Evolutionary conservation across 2,329 filamentous ascomycete genomes (phyloP).

Genomic region (Graphiopsis chlorocephala): DNA sequence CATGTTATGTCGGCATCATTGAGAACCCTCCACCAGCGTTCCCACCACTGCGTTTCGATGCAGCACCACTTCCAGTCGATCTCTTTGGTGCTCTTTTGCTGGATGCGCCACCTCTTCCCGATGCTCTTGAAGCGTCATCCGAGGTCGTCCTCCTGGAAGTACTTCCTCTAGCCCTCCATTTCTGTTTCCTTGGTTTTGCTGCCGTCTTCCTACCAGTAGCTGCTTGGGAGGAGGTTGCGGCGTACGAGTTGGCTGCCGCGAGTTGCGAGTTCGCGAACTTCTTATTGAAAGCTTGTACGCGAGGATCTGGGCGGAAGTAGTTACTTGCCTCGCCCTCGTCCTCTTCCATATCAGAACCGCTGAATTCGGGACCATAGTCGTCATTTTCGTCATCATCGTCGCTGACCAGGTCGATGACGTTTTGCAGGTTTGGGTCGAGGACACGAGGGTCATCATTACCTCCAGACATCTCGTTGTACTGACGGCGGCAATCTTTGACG

Average conservation of each 20-base stretch:
- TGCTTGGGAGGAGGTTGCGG: background rate
- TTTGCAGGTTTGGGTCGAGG: constrained; percentile 50
- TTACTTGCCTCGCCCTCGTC: constrained; percentile 28
- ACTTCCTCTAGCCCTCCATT: constrained; percentile 6
- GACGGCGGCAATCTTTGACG: constrained; percentile 43
- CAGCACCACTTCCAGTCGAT: background rate
- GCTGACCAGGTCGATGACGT: constrained; percentile 48
- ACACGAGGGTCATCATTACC: constrained; percentile 41
- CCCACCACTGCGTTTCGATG: background rate
- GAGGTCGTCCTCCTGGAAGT: constrained; percentile 1
- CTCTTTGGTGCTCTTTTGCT: background rate
- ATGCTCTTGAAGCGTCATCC: background rate
- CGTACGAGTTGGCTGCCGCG: background rate
- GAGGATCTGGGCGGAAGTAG: constrained; percentile 25
- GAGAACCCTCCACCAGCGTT: constrained; percentile 5
- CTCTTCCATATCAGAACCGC: constrained; percentile 43
- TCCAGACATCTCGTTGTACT: constrained; percentile 41
- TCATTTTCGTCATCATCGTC: constrained; percentile 41
- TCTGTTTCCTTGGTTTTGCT: constrained; percentile 8
- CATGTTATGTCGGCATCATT: constrained; percentile 11
- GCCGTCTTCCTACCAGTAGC: constrained; percentile 3
- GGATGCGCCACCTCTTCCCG: constrained; percentile 1
- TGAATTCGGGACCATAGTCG: constrained; percentile 44
- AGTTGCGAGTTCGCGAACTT: constrained; percentile 20
- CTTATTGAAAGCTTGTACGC: constrained; percentile 24